Evolutionary conservation across 192 early-diverging fungal species (phyloP).

Genomic region (Coemansia sp.): DNA sequence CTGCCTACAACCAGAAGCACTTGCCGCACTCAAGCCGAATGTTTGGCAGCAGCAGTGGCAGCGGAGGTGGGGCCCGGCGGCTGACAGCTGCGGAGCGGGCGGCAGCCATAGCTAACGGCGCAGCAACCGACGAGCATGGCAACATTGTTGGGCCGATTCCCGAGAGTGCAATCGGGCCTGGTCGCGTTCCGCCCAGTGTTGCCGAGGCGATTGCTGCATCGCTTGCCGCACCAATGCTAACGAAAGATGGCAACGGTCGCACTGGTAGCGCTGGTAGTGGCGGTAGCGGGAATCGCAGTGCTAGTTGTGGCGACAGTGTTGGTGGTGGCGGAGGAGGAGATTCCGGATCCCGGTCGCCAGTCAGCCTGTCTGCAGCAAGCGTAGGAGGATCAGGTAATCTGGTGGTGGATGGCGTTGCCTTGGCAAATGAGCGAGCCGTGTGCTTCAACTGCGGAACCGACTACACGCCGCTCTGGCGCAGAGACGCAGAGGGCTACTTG

Average conservation of each 20-base stretch:
- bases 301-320: no score
- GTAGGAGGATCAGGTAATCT: neutral
- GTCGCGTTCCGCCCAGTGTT: constrained; percentile 38
- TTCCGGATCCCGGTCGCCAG: neutral
- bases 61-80: constrained; percentile 19
- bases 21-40: constrained; percentile 41
- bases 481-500: constrained; percentile 70
- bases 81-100: constrained; percentile 53
- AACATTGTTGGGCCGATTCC: constrained; percentile 52
- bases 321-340: no score
- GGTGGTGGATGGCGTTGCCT: neutral
- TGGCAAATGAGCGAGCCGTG: constrained; percentile 17
- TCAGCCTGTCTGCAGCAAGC: no score
- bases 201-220: constrained; percentile 34
- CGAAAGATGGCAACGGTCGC: neutral
- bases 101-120: constrained; percentile 54
- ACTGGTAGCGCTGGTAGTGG: neutral
- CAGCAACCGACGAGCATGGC: constrained; percentile 50
- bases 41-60: neutral
- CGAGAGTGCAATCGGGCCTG: constrained; percentile 34
- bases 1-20: constrained; percentile 70
- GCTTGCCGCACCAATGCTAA: neutral
- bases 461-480: constrained; percentile 77
- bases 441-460: constrained; percentile 79
- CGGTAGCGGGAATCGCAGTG: no score